A percentile compares a stretch with the other conserved stretches of the same genome.
Evolutionary conservation across 2,329 filamentous ascomycete genomes (phyloP).

Genomic region (Pseudocercospora macadamiae): DNA sequence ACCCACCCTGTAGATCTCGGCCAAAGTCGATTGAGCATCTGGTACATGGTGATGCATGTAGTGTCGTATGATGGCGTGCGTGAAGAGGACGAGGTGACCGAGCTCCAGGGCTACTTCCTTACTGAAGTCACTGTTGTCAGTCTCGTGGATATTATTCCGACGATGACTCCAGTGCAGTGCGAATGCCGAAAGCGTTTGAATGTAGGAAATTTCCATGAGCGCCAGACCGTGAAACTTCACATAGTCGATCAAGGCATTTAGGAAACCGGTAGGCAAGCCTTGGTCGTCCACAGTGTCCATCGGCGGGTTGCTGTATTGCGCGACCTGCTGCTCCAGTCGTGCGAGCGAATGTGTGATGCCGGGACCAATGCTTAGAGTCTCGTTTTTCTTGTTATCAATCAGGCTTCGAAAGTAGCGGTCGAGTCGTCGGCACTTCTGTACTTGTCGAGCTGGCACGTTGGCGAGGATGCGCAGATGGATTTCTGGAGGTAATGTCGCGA

Average conservation of each 20-base stretch:
- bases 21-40: too few relatives aligned
- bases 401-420: neutral
- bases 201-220: neutral
- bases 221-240: neutral
- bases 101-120: too few relatives aligned
- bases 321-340: neutral
- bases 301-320: neutral
- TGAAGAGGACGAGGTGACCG: too few relatives aligned
- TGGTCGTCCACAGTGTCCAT: neutral
- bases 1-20: too few relatives aligned
- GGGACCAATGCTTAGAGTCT: neutral
- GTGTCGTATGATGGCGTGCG: too few relatives aligned
- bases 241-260: neutral
- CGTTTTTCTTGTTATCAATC: slow-evolving; percentile 4
- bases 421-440: slow-evolving; percentile 12
- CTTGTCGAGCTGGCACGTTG: neutral
- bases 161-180: neutral
- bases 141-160: neutral
- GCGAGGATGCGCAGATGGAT: slow-evolving; percentile 6
- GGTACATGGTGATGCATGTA: too few relatives aligned
- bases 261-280: slow-evolving; percentile 1
- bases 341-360: neutral
- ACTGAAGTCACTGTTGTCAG: neutral
- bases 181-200: neutral
- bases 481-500: neutral